Evolutionary conservation across 805 yeast genomes (phyloP).

Genomic region (Saitoella complicata): DNA sequence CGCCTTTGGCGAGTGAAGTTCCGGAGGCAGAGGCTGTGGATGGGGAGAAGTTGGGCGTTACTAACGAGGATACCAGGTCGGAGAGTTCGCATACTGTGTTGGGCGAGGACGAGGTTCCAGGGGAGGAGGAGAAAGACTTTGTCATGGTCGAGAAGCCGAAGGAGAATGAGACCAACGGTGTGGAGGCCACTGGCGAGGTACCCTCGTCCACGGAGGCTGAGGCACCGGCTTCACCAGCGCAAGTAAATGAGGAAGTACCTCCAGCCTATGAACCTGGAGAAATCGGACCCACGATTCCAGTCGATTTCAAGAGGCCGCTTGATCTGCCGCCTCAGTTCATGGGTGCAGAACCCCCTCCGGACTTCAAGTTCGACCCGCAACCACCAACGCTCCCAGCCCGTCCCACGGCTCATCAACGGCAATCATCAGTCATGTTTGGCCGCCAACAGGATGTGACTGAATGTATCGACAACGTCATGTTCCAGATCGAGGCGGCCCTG

Average conservation of each 20-base stretch:
- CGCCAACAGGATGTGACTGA: constrained; percentile 97
- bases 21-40: constrained; percentile 7
- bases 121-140: constrained; percentile 1
- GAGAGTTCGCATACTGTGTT: constrained; percentile 33
- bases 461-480: constrained; percentile 84
- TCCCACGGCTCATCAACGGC: too few relatives aligned
- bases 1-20: constrained; percentile 16
- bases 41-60: constrained; percentile 5
- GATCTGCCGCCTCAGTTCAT: too few relatives aligned
- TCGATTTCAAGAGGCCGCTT: too few relatives aligned
- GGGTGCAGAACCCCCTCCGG: too few relatives aligned
- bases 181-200: not conserved
- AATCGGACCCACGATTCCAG: not conserved
- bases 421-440: constrained; percentile 21
- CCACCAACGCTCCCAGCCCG: too few relatives aligned
- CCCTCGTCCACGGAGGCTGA: not conserved
- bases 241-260: not conserved
- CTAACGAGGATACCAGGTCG: constrained; percentile 17
- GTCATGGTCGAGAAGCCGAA: constrained; percentile 4
- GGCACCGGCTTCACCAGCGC: not conserved
- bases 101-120: not conserved
- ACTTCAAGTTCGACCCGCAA: too few relatives aligned
- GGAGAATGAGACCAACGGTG: not conserved
- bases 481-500: constrained; percentile 78
- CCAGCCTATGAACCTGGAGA: not conserved